These are phyloP conservation scores for Colletotrichum sp. DNA, from an alignment of 2,329 filamentous ascomycete genomes.

Conservation along the genomic window DNA sequence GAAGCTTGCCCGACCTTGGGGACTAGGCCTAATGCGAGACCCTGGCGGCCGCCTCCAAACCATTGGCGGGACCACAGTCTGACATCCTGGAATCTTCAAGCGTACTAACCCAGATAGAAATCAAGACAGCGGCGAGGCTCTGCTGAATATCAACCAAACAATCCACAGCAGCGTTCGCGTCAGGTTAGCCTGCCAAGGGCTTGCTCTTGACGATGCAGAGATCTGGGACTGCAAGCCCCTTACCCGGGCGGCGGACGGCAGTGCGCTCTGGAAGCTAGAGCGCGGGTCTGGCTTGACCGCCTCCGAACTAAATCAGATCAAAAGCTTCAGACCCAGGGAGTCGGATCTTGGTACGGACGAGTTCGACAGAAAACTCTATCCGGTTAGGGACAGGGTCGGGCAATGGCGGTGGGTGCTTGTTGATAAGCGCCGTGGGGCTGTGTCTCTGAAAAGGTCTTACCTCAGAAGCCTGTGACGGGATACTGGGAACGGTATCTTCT, in stretches of 20 bases:
- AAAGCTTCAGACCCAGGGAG: constrained; percentile 35
- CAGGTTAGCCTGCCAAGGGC: constrained; percentile 53
- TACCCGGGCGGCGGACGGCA: neutral
- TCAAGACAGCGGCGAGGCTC: constrained; percentile 38
- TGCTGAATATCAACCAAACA: constrained; percentile 58
- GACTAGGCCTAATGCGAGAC: constrained; percentile 48
- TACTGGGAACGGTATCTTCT: constrained; percentile 54
- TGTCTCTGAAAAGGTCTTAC: constrained; percentile 46
- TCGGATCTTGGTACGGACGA: constrained; percentile 26
- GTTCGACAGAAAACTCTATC: constrained; percentile 1
- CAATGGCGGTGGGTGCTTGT: constrained; percentile 61
- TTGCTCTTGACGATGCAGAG: constrained; percentile 51
- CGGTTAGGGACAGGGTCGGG: constrained; percentile 29
- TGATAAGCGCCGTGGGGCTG: constrained; percentile 41
- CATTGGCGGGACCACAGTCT: constrained; percentile 44
- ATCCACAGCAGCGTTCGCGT: constrained; percentile 59
- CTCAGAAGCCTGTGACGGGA: constrained; percentile 58
- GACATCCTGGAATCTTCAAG: constrained; percentile 54
- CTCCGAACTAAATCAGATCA: constrained; percentile 36
- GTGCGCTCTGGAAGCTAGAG: constrained; percentile 47
- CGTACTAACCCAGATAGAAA: constrained; percentile 46
- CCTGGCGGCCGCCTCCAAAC: constrained; percentile 45
- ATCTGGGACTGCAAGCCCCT: constrained; percentile 53
- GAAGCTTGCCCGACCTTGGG: constrained; percentile 51
- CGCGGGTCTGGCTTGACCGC: constrained; percentile 29